Evolutionary conservation across 2,329 filamentous ascomycete genomes (phyloP), one percentile per base, ranked within the genome.

Genomic region (Hansfordia pulvinata): DNA sequence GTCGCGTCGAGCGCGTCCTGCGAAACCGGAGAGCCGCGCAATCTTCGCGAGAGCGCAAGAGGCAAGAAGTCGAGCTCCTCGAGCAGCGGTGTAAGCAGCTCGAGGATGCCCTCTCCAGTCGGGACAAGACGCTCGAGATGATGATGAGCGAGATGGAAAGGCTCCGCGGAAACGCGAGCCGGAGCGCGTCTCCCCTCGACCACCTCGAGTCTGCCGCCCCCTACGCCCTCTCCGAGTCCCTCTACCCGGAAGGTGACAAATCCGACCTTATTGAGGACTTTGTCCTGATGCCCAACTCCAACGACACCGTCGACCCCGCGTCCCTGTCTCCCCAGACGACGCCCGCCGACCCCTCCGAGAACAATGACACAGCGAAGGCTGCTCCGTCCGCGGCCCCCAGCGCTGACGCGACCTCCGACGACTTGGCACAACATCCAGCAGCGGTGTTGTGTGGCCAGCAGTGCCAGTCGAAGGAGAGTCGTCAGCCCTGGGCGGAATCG

Each of bases 381-480:
- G 26, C 37, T 10, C 26, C 37, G 25, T 35, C 36, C 23, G 33
- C 40, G 29, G 34, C 41, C 23, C 22, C 47, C 35, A 26, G 42
- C 25, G 22, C 40, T 31, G 41, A 37, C 38, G 42, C 46, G 41
- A 46, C 56, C 61, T 69, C 77, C 60, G 69, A 81, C 74, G 83
- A 92, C 70, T 62, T 73, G 90, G 90, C 86, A 94, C 90, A 94
- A 94, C 86, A 92, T 93, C 86, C 90, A 96, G 90, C 90, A 69
- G 90, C 71, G 86, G 78, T 94, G 88, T 94, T 96, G 90, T 96
- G 79, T 55, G 90, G 93, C 90, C 90, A 93, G 90, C 90, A 80
- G 90, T 98, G 90, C 96, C 90, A 74, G 77, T 88, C 81, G 79
- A 71, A 62, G 65, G 69, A 68, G 58, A 62, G 58, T 54, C 54